Percentiles rank a stretch among this genome's conserved stretches.
Conservation (phyloP, 805 yeast species). For the Scheffersomyces ergatensis region DNA sequence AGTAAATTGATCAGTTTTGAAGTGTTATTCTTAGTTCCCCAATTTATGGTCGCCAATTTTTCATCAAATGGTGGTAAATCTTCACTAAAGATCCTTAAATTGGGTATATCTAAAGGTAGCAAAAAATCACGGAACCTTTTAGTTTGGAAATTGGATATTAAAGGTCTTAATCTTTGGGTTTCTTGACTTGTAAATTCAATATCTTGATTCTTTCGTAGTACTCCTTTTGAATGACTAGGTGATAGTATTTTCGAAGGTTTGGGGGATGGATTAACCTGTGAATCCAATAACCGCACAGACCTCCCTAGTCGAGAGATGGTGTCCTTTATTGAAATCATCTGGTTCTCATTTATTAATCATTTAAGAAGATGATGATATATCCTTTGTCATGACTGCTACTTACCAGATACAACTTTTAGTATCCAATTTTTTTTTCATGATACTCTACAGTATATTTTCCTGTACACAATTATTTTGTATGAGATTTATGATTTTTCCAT, state of each 20-base stretch:
- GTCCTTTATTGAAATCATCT: slow-evolving; percentile 30
- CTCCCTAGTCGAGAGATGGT: slow-evolving; percentile 34
- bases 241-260: neutral
- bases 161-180: slow-evolving; percentile 1
- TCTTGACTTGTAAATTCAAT: slow-evolving; percentile 4
- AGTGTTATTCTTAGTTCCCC: slow-evolving; percentile 17
- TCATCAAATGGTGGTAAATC: slow-evolving; percentile 19
- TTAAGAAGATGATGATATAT: too few species aligned
- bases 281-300: slow-evolving; percentile 24
- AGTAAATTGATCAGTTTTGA: slow-evolving; percentile 15
- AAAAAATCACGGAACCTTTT: slow-evolving; percentile 29
- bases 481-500: too few species aligned
- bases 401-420: too few species aligned
- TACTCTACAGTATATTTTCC: too few species aligned
- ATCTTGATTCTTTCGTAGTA: neutral
- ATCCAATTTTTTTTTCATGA: too few species aligned
- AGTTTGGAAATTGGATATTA: slow-evolving; percentile 15
- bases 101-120: slow-evolving; percentile 30
- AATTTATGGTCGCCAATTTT: slow-evolving; percentile 21
- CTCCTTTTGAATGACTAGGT: neutral
- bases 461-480: too few species aligned
- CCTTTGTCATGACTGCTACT: too few species aligned
- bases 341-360: neutral
- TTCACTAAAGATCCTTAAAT: slow-evolving; percentile 29
- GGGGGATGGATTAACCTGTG: slow-evolving; percentile 1